Base-by-base conservation (phyloP, 2,329 filamentous ascomycete genomes). In the Colletotrichum cordylinicola region DNA sequence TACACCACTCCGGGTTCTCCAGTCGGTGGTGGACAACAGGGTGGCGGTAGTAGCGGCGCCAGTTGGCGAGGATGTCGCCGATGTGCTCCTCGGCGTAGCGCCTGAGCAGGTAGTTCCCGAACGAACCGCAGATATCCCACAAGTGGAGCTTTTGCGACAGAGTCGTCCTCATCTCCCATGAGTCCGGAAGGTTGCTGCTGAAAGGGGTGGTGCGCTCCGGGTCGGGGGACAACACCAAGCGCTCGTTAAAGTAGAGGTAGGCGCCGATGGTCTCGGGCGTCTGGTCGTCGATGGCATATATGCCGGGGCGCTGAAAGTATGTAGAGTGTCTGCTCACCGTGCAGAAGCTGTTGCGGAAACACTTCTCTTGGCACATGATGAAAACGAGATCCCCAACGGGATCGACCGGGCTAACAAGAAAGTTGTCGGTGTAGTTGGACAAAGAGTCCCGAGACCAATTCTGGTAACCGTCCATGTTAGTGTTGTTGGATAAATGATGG, bases 311-410 rank as follows among this genome's bases (percentile, higher is more conserved):
- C 43, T 52, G 43, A 13, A 52, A 52, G 43, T 52, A 8, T 21
- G 43, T 52, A 1, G 43, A 52, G 43, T 52, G 21, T n/a, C 13
- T 52, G 21, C 43, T 13, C 0, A 52, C 7, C 12, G 43, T 24
- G 43, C n/a, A 13, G n/a, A 52, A 24, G n/a, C 43, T 52, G 21
- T 7, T 52, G 43, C n/a, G 2, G n/a, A 52, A 52, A 2, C 0
- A 13, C 12, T 52, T 52, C n/a, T 52, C 43, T 24, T 13, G 10
- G n/a, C 43, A 52, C 10, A 21, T n/a, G 43, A 52, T 21, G 21
- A 21, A 13, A 8, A 52, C 1, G 6, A 52, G 10, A 10, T 16
- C 21, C n/a, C 4, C 12, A 13, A 13, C 0, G 43, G 1, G n/a
- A 0, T 52, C n/a, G 1, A 6, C 43, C n/a, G 4, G 43, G 10